Evolutionary conservation across 1,284 basidiomycete genomes (phyloP).

Genomic region (Ceratobasidium sp.): DNA sequence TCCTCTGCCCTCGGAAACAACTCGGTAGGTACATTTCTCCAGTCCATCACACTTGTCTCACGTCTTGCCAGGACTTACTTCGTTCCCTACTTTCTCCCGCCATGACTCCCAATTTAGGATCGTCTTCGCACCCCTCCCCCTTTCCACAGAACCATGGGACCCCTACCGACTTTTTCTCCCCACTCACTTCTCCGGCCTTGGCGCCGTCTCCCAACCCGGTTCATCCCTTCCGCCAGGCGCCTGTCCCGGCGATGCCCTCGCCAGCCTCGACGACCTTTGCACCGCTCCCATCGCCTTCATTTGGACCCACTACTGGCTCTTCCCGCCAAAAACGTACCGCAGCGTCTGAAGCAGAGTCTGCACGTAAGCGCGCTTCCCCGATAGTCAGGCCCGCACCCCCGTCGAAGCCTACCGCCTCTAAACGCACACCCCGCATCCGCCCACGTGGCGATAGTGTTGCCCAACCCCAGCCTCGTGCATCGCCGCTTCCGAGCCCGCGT

Average conservation of each 20-base stretch:
- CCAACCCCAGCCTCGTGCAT: conserved; percentile 31
- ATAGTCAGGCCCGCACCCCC: conserved; percentile 42
- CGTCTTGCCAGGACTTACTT: conserved; percentile 38
- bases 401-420: conserved; percentile 24
- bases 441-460: conserved; percentile 42
- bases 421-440: conserved; percentile 52
- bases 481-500: conserved; percentile 39
- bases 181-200: conserved; percentile 66
- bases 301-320: conserved; percentile 48
- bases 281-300: conserved; percentile 46
- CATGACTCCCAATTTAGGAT: conserved; percentile 51
- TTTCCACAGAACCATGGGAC: conserved; percentile 54
- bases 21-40: conserved; percentile 48
- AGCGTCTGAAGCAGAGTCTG: conserved; percentile 47
- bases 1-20: conserved; percentile 65
- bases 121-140: conserved; percentile 49
- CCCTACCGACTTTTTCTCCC: conserved; percentile 63
- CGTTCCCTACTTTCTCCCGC: conserved; percentile 52
- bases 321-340: conserved; percentile 46
- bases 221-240: conserved; percentile 51
- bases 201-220: conserved; percentile 55
- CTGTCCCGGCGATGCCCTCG: conserved; percentile 47
- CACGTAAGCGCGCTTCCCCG: conserved; percentile 52
- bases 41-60: neutral
- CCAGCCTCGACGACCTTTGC: conserved; percentile 54